Evolutionary conservation across 768 basidiomycete species (phyloP).

Genomic region (Daedalea quercina): DNA sequence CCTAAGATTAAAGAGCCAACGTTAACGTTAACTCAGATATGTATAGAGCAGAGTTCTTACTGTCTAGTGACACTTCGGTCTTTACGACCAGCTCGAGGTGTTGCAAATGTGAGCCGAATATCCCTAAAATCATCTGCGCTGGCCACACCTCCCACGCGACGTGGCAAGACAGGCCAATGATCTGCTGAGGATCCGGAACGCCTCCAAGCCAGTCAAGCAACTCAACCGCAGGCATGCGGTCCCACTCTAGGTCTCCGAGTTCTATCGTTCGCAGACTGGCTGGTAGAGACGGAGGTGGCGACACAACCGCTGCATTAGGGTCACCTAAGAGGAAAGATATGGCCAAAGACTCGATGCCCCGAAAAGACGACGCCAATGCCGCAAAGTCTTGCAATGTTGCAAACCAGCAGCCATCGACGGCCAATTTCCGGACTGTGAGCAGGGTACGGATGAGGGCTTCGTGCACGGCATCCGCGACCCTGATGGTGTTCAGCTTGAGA

Average conservation of each 20-base stretch:
- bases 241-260: neutral
- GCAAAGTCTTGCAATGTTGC: neutral
- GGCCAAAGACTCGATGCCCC: neutral
- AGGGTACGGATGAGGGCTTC: neutral
- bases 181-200: neutral
- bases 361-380: neutral
- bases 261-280: neutral
- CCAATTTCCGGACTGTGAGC: neutral
- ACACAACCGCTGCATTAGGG: neutral
- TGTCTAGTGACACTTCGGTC: neutral
- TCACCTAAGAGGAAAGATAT: neutral
- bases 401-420: neutral
- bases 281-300: neutral
- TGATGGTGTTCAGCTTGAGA: neutral
- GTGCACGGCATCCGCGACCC: neutral
- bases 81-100: neutral
- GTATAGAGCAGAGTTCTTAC: neutral
- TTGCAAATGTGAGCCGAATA: neutral
- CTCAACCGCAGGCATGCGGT: too few relatives aligned
- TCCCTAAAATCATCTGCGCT: neutral
- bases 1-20: neutral
- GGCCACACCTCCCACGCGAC: neutral
- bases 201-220: too few relatives aligned
- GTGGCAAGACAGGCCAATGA: neutral
- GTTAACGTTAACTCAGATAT: constrained; percentile 4